Base-by-base conservation (phyloP, 345 rosid genomes). In the Rhizophora apiculata region DNA sequence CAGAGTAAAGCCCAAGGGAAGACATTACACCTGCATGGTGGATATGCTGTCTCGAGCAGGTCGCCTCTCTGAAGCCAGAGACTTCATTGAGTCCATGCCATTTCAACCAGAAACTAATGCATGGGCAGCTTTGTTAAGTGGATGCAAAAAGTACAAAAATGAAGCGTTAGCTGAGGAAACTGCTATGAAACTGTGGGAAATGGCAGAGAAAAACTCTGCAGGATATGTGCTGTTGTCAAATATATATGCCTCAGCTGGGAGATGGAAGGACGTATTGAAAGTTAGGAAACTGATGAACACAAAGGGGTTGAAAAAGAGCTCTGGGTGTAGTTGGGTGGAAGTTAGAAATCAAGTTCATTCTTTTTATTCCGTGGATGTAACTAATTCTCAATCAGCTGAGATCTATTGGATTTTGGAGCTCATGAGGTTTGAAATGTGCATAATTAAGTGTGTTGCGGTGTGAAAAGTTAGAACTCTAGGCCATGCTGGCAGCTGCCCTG, bases 21-120 rank as follows among this genome's bases (percentile, higher is more conserved):
- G 59, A 63, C 92, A 85, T 74, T 83, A 77, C 55, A 85, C 84
- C 15, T 83, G 89, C 11, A 57, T 85, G 20, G 85, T 85, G 19
- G 89, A 87, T 62, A 83, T 87, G 92, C 82, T 87, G 15, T 79
- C 86, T 57, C 83, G 89, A 57, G 78, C 82, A 8, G 89, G 92
- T 31, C 83, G 84, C 30, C 82, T 87, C 46, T 73, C 67, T 54
- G 88, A 87, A 72, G 87, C 92, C 8, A 86, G 82, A 72, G 85
- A 74, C 55, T 83, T 85, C 27, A 80, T 87, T 5, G 64, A 82
- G 21, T 74, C 83, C 62, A 85, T 82, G 87, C 85, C 86, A 29
- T 72, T 82, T 78, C 66, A 66, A 57, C 85, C 86, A 0, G 83
- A 82, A 70, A 48, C 76, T 30, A 83, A 79, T 62, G 85, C 92